A percentile compares a stretch with the other conserved stretches of the same genome.
Conservation (phyloP, 2,329 filamentous ascomycete genomes). For the Hypomyces perniciosus region DNA sequence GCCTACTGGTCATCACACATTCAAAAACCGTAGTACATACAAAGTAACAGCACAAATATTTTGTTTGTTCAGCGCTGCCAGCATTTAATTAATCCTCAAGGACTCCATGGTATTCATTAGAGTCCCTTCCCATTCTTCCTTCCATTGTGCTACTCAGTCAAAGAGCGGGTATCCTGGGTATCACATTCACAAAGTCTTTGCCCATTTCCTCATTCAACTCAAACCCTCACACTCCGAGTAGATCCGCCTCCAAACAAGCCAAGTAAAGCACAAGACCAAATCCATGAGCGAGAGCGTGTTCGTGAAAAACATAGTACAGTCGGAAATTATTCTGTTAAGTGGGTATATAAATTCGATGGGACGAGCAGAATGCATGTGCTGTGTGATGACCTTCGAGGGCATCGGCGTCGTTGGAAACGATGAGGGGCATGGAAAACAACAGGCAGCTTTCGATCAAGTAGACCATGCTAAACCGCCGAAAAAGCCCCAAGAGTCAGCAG, state of each 20-base stretch:
- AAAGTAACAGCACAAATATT: too few species aligned
- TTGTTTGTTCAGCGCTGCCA: not conserved
- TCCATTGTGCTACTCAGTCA: conserved; percentile 7
- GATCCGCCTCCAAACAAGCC: conserved; percentile 2
- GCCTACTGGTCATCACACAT: too few species aligned
- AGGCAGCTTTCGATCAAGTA: conserved; percentile 27
- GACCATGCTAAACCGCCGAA: conserved; percentile 28
- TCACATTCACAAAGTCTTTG: conserved; percentile 7
- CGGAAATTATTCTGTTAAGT: too few species aligned
- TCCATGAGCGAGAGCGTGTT: conserved; percentile 2
- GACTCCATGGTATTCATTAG: not conserved
- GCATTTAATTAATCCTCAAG: not conserved
- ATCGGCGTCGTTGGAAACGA: conserved; percentile 16
- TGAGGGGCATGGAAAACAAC: conserved; percentile 8
- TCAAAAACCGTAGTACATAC: too few species aligned
- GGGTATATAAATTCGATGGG: not conserved
- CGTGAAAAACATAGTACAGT: too few species aligned
- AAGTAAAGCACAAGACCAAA: conserved; percentile 4
- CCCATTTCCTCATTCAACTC: not conserved
- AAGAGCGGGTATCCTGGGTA: conserved; percentile 17
- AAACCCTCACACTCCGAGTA: not conserved
- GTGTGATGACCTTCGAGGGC: not conserved
- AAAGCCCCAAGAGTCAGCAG: conserved; percentile 27
- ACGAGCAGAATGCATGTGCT: too few species aligned
- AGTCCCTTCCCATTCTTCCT: not conserved